Conservation (phyloP, 2,329 filamentous ascomycete species). For the Fusarium tricinctum region DNA sequence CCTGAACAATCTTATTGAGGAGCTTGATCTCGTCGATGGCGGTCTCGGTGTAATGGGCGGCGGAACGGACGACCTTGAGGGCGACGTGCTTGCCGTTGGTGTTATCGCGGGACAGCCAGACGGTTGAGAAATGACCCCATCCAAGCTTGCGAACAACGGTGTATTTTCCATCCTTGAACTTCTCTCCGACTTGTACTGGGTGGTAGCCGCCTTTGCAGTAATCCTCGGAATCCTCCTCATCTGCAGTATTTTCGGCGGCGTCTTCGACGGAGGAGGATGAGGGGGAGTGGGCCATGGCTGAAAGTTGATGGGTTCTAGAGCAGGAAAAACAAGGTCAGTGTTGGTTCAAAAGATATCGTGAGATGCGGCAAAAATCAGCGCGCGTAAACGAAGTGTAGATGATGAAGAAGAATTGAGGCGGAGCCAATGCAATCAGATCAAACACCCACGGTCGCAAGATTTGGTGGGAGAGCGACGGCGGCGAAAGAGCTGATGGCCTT, state of each 20-base stretch:
- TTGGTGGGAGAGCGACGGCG: constrained; percentile 43
- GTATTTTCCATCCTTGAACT: constrained; percentile 98
- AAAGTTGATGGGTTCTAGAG: constrained; percentile 67
- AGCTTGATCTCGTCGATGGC: constrained; percentile 99
- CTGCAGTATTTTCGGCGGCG: constrained; percentile 89
- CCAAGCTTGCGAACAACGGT: constrained; percentile 95
- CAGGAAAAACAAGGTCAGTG: constrained; percentile 26
- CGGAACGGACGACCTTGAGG: constrained; percentile 96
- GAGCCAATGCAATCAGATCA: constrained; percentile 43
- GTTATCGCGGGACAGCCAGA: constrained; percentile 88
- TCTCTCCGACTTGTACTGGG: constrained; percentile 92
- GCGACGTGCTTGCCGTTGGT: constrained; percentile 93
- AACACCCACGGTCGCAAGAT: constrained; percentile 46
- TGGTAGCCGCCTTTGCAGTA: constrained; percentile 99
- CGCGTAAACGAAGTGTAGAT: constrained; percentile 23
- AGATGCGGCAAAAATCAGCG: constrained; percentile 31
- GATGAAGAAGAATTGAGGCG: constrained; percentile 36
- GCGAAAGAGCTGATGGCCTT: constrained; percentile 46
- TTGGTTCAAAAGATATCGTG: constrained; percentile 28
- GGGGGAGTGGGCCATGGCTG: constrained; percentile 77
- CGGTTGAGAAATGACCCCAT: constrained; percentile 99
- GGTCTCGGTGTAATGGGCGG: constrained; percentile 98
- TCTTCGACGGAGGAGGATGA: constrained; percentile 87
- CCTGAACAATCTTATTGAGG: constrained; percentile 95
- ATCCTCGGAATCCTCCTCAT: constrained; percentile 98